Base-by-base conservation (phyloP, 2,329 filamentous ascomycete genomes). In the Endoconidiophora laricicola region DNA sequence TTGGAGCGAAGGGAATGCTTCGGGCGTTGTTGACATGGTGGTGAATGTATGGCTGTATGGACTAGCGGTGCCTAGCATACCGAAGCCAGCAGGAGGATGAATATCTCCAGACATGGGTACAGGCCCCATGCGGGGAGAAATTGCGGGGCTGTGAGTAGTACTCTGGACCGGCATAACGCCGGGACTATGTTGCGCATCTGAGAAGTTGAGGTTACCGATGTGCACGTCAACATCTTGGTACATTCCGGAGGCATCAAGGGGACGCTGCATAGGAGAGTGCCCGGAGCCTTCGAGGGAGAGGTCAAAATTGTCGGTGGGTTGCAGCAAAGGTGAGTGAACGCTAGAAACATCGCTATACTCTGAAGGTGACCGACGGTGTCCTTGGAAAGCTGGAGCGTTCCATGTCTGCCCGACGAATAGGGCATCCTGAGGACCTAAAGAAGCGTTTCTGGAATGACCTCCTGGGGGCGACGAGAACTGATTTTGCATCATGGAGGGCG, bases 291-390 rank as follows among this genome's bases (percentile, higher is more conserved):
- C 70, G n/a, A 52, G 42, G 7, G 50, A 26, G 38, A 37, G 49
- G 18, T 94, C 87, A 59, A 94, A 93, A 55, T 70, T 77, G 58
- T 95, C 88, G 54, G 83, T 74, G 57, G 82, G 82, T 24, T 74
- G 75, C 52, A 94, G 66, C 60, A 86, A 86, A 3, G 90, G 90
- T 16, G 90, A 95, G 22, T 81, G 83, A 14, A 81, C 84, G 16
- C 86, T 94, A 4, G 81, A 94, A 4, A 94, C 81, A 57, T 95
- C 90, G 2, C 87, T 94, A 59, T 82, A 86, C 58, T 95, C 90
- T n/a, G 88, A 95, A 1, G 86, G 84, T 37, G 78, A 80, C 59
- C 88, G 78, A 57, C 87, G 76, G 61, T 95, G 90, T n/a, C 76
- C 72, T 56, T 85, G 81, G 60, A 94, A 95, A 53, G 76, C 72